Percentiles rank a stretch among this genome's conserved stretches.
phyloP scores from a whole-genome alignment of 305 asterid species.

The Fraxinus xanthoxyloides region DNA sequence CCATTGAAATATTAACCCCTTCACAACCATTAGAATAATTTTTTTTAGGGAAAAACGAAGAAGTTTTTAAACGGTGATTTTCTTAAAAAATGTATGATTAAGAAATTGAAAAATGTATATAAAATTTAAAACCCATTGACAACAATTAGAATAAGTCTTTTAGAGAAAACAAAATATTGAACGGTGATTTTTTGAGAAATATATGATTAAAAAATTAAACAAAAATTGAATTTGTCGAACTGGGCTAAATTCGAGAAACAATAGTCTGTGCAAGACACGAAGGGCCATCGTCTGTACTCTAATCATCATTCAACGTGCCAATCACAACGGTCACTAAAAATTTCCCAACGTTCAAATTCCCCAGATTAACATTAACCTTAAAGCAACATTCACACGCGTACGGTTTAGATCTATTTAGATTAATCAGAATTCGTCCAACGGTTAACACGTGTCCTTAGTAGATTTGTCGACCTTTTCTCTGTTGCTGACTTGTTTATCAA shows the following conservation, averaged over 20 bases:
- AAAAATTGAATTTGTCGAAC: no score
- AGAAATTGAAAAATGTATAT: no score
- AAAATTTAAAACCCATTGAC: no score
- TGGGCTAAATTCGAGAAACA: not conserved
- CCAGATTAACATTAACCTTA: not conserved
- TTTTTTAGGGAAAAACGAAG: no score
- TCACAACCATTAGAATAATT: not conserved
- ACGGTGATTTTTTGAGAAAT: no score
- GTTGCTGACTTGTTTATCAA: constrained; percentile 23
- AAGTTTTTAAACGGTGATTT: no score
- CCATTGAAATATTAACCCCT: not conserved
- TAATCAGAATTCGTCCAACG: not conserved
- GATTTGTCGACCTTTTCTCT: not conserved
- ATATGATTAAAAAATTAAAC: no score
- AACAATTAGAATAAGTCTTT: no score
- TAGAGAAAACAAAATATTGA: no score
- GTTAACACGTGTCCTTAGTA: not conserved
- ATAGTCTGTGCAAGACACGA: not conserved
- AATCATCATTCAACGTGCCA: constrained; percentile 28
- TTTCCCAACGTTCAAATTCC: not conserved
- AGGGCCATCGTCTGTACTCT: not conserved
- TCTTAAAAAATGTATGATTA: no score
- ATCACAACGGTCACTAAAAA: constrained; percentile 40
- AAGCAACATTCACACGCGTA: constrained; percentile 21
- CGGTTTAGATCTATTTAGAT: not conserved